These are phyloP conservation scores for Microbotryomycetes sp. DNA, from an alignment of 1,284 basidiomycete species.

Conservation along the genomic window DNA sequence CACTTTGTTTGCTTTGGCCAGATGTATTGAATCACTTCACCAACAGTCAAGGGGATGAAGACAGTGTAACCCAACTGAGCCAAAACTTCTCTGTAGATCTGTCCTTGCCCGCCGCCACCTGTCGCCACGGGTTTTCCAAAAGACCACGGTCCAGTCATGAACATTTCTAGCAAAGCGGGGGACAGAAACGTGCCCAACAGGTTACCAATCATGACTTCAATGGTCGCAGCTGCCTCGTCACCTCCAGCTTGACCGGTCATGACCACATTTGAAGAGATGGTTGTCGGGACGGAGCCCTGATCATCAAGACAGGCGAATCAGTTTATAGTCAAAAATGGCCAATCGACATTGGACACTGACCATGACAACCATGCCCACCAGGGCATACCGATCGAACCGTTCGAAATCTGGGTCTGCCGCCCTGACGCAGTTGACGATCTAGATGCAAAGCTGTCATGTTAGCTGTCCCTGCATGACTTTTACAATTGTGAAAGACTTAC, in stretches of 20 bases:
- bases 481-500: conserved; percentile 33
- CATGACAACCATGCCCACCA: conserved; percentile 39
- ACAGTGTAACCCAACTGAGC: conserved; percentile 39
- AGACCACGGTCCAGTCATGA: conserved; percentile 35
- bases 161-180: conserved; percentile 39
- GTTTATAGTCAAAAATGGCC: background rate
- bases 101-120: conserved; percentile 34
- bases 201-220: conserved; percentile 40
- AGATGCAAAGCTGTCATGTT: conserved; percentile 28
- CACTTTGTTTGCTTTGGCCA: conserved; percentile 37
- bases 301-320: background rate
- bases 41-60: conserved; percentile 39
- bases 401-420: conserved; percentile 29
- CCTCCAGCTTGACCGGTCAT: conserved; percentile 41
- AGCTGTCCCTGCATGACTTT: background rate
- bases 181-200: conserved; percentile 38
- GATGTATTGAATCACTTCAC: conserved; percentile 38
- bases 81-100: conserved; percentile 38
- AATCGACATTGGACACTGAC: conserved; percentile 31
- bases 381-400: conserved; percentile 33
- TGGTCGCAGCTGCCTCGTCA: conserved; percentile 38
- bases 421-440: conserved; percentile 35
- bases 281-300: conserved; percentile 33
- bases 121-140: conserved; percentile 38
- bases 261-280: conserved; percentile 39